Evolutionary conservation across 2,329 filamentous ascomycete genomes (phyloP), one percentile per base, ranked within the genome.

Genomic region (Colletotrichum camelliae): DNA sequence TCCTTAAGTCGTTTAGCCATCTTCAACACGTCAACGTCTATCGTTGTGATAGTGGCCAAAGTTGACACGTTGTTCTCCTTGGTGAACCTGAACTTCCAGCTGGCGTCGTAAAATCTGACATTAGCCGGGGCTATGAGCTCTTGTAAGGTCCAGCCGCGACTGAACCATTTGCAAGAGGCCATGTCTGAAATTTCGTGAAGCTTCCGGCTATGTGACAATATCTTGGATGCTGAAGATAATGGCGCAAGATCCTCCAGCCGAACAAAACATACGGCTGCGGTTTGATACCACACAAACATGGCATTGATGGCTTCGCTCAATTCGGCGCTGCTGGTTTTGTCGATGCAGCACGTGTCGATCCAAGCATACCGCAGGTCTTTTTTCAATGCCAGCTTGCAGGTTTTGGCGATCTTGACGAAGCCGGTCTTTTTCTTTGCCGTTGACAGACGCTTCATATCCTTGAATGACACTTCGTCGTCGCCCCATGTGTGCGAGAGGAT

Each of bases 401-500:
- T 61, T 7, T 27, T 55, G 15, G 64, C 24, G 13, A 79, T 61
- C 24, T 80, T 78, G 1, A 5, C n/a, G 21, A 72, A 77, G 13
- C 79, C 78, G 6, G 24, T n/a, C n/a, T n/a, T n/a, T n/a, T n/a
- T n/a, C n/a, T n/a, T n/a, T n/a, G n/a, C n/a, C n/a, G n/a, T n/a
- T n/a, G n/a, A n/a, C n/a, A n/a, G n/a, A n/a, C n/a, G n/a, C n/a
- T n/a, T n/a, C n/a, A n/a, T n/a, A n/a, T n/a, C n/a, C n/a, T 77
- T 75, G 55, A 80, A 80, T 1, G 72, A 66, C 37, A 82, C 77
- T 24, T 82, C 81, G 4, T 77, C 77, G 0, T 72, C 61, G 3
- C 73, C 79, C 81, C 80, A 83, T 0, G 78, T 81, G 70, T 82
- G 81, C 6, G 80, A 82, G 18, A 81, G 76, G 7, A 81, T 81